Evolutionary conservation across 176 grass and related monocot genomes (phyloP), one percentile per base, ranked within the genome.

Genomic region (Avena insularis): DNA sequence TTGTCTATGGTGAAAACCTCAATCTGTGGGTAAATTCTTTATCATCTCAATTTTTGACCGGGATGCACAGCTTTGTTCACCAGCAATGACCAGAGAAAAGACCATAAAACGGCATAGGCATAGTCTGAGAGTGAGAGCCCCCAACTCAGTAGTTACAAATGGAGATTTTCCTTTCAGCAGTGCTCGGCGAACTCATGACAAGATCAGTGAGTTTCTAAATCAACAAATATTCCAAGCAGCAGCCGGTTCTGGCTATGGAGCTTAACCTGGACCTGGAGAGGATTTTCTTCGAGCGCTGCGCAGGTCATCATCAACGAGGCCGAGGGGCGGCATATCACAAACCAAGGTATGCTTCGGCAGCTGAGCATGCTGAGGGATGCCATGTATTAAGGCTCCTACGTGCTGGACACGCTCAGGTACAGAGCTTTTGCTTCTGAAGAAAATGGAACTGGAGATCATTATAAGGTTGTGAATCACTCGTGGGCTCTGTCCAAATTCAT

Each of bases 321-420:
- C 54, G 49, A 31, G 25, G 46, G 58, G 3, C 58, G 71, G 6
- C 27, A 11, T 19, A 85, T 77, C 72, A 77, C 83, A 77, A 77
- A 77, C 61, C 58, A 23, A 77, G 72, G 45, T 9, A 66, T 85
- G 83, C 27, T 54, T 8, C 47, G 15, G 31, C 73, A 77, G 60
- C 19, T 85, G 47, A 19, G 48, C 59, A 40, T 45, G 60, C 20
- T 86, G 48, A 78, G 13, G 6, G 13, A 86, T 1, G 48, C 9
- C 74, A 86, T 86, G 61, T 62, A 86, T 33, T 12, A 10, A 45
- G 74, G 84, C 12, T 69, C 29, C 6, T 86, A 86, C 48, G 15
- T 14, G 2, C 75, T 79, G 0, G 36, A 79, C 53, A 48, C 9
- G 3, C 29, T 48, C 36, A 80, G 53, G 0, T 80, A 16, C 23